phyloP scores from a whole-genome alignment of 2,329 filamentous ascomycete species.

The Fusarium chaquense region DNA sequence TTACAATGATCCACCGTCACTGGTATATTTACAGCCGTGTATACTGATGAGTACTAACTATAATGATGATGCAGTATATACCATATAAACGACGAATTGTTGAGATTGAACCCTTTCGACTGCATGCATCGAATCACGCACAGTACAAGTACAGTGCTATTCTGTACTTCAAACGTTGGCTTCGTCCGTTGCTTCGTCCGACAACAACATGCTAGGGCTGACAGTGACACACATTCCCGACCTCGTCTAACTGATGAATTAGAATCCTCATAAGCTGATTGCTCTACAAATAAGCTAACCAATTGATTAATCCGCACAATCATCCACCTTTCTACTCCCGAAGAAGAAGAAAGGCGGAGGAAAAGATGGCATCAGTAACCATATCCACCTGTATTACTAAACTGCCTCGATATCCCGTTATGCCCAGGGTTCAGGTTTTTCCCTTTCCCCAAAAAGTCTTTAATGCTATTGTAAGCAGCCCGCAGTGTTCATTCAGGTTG shows the following conservation, averaged over 20 bases:
- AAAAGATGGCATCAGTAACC: constrained; percentile 14
- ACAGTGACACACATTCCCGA: constrained; percentile 30
- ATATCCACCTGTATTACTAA: constrained; percentile 32
- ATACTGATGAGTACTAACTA: constrained; percentile 3
- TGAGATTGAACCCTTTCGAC: background rate
- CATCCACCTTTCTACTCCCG: background rate
- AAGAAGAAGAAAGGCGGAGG: background rate
- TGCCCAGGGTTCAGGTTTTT: constrained; percentile 1
- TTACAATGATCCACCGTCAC: background rate
- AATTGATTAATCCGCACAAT: constrained; percentile 1
- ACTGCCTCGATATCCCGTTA: constrained; percentile 19
- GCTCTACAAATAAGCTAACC: constrained; percentile 5
- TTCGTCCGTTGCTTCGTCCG: constrained; percentile 38
- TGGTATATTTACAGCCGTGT: background rate
- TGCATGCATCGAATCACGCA: background rate
- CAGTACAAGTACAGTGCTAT: background rate
- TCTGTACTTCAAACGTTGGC: constrained; percentile 23
- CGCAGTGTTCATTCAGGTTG: background rate
- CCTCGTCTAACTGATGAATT: constrained; percentile 17
- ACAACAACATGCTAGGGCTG: constrained; percentile 38
- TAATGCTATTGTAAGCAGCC: constrained; percentile 44
- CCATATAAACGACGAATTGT: background rate
- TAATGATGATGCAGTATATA: constrained; percentile 16
- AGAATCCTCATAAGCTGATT: background rate
- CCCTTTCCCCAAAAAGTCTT: background rate